Evolutionary conservation across 2,329 filamentous ascomycete genomes (phyloP), one percentile per base, ranked within the genome.

Genomic region (Ophiostoma sp.): DNA sequence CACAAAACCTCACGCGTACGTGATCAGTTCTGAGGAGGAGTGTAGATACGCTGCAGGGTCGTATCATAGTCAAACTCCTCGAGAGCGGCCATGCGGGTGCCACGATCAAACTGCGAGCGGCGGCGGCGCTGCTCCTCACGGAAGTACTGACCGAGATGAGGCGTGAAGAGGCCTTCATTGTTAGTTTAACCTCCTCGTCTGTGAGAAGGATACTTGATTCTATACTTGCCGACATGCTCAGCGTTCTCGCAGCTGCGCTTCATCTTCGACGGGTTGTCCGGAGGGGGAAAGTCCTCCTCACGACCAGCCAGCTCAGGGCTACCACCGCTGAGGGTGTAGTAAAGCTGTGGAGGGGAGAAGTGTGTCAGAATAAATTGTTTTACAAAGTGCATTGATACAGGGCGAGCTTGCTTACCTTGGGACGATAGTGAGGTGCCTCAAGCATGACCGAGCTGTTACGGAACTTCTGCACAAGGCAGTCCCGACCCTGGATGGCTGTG

Each of bases 361-460:
- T 20, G 4, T n/a, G 35, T 65, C 5, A 65, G 62, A 10, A n/a
- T 23, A 10, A 36, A 17, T 39, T 33, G 3, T 35, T 23, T 11
- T 39, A 4, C 1, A 23, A 23, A 8, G 35, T 13, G 35, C 20
- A 8, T 6, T 57, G 23, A 11, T 31, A 13, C 2, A 1, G 33
- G 6, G 8, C 17, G 1, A 35, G 23, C 41, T 1, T 17, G 4
- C 67, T 20, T 70, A 93, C 90, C 84, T 96, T 96, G 0, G 95
- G 95, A 0, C 93, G 89, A 76, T 93, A 96, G 68, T 90, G 88
- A 0, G 87, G 83, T 13, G 89, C 86, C 79, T 98, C 94, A 0
- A 94, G 83, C 93, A 98, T 97, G 39, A 99, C 93, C 0, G 93
- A 94, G 54, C 93, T 97, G 81, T 99, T 99, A 48, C 95, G 89